Percentiles rank a stretch among this genome's conserved stretches.
Conservation (phyloP, 306 rosid species). For the Gynostemma pentaphyllum region DNA sequence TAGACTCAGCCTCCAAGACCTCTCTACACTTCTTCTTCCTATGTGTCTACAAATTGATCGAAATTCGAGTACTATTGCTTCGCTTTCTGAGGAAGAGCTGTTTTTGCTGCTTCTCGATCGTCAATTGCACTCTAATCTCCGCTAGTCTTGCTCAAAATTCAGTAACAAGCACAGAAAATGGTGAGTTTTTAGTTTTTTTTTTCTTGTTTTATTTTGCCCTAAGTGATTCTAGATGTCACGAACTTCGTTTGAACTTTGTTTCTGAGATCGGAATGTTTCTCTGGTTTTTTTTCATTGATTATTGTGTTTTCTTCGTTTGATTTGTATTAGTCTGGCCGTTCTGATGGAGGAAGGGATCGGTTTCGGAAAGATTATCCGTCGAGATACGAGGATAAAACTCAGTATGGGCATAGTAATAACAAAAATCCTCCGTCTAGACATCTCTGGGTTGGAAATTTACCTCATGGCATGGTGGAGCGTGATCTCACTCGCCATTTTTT, state of each 20-base stretch:
- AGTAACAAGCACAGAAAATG: background rate
- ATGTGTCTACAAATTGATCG: background rate
- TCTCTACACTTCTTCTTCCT: background rate
- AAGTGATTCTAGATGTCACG: background rate
- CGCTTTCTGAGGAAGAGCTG: background rate
- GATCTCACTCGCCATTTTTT: slow-evolving; percentile 59
- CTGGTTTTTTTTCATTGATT: background rate
- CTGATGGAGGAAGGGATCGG: slow-evolving; percentile 28
- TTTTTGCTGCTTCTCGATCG: background rate
- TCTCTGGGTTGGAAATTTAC: slow-evolving; percentile 82
- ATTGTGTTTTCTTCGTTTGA: background rate
- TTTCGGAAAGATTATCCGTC: slow-evolving; percentile 21
- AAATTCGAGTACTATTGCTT: background rate
- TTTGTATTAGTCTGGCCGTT: slow-evolving; percentile 17
- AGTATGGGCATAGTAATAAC: slow-evolving; percentile 12
- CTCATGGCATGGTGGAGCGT: slow-evolving; percentile 45
- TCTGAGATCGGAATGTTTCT: background rate
- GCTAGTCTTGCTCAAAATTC: background rate
- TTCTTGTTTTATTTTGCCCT: background rate
- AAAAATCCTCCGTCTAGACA: slow-evolving; percentile 69
- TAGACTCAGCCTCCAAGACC: background rate
- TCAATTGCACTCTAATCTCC: background rate
- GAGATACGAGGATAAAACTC: slow-evolving; percentile 20
- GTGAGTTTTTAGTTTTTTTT: background rate
- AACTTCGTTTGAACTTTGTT: background rate